phyloP scores from a whole-genome alignment of 1,284 basidiomycete species.

The Moniliophthora roreri region DNA sequence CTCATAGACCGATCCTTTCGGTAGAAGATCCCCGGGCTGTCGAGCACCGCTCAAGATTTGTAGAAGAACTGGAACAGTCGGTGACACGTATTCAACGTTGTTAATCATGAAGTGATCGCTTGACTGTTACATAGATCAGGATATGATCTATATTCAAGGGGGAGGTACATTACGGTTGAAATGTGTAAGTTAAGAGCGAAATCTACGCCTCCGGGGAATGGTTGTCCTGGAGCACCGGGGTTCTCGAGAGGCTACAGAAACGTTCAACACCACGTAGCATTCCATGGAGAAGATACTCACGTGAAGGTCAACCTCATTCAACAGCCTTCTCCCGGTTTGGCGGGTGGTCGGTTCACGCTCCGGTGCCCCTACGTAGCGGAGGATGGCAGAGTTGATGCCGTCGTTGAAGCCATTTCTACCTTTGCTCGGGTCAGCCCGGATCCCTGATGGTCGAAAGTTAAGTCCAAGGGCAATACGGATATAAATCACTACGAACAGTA shows the following conservation, averaged over 20 bases:
- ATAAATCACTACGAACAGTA: conserved; percentile 10
- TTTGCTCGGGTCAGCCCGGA: conserved; percentile 27
- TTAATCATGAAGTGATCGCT: conserved; percentile 15
- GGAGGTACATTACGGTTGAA: conserved; percentile 12
- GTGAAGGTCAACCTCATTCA: not conserved
- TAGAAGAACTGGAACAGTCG: conserved; percentile 28
- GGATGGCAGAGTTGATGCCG: conserved; percentile 40
- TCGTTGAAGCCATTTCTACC: conserved; percentile 23
- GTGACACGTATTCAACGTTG: conserved; percentile 20
- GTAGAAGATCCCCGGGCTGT: conserved; percentile 18
- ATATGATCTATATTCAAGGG: conserved; percentile 12
- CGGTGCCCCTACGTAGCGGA: conserved; percentile 42
- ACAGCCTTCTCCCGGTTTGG: not conserved
- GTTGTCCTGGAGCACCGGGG: conserved; percentile 25
- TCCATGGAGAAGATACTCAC: not conserved
- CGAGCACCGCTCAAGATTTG: conserved; percentile 24
- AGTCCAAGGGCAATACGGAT: too few species aligned
- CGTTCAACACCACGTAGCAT: not conserved
- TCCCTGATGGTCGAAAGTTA: conserved; percentile 20
- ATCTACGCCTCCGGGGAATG: conserved; percentile 26
- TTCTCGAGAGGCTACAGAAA: conserved; percentile 20
- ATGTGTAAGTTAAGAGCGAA: conserved; percentile 23
- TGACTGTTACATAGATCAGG: not conserved
- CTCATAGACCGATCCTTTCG: conserved; percentile 21
- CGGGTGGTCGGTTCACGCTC: conserved; percentile 31